phyloP scores from a whole-genome alignment of 768 basidiomycete species.

The Rhodosporidiobolus odoratus region DNA sequence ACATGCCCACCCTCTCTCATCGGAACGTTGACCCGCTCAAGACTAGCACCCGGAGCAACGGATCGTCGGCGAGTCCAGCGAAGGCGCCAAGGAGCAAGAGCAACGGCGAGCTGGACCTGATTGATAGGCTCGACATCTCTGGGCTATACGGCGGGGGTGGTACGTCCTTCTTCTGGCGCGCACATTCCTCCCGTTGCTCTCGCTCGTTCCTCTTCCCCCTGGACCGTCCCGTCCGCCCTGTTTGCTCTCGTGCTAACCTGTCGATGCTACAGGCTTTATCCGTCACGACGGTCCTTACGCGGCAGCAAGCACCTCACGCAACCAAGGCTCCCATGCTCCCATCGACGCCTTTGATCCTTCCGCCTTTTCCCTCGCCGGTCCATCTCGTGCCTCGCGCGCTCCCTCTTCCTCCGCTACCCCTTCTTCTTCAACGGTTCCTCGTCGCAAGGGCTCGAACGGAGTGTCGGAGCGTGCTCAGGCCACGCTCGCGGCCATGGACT shows the following conservation, averaged over 20 bases:
- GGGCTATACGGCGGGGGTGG: conserved; percentile 39
- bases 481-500: conserved; percentile 17
- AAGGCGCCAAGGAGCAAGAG: conserved; percentile 20
- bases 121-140: conserved; percentile 39
- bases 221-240: no score
- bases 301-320: conserved; percentile 26
- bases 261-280: conserved; percentile 14
- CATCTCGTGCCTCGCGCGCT: not conserved
- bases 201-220: no score
- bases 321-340: conserved; percentile 28
- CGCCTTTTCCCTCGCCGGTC: conserved; percentile 27
- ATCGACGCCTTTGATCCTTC: conserved; percentile 37
- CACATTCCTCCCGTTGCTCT: no score
- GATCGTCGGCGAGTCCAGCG: no score
- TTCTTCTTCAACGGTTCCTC: not conserved
- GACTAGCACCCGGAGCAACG: not conserved
- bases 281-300: conserved; percentile 40
- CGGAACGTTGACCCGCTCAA: not conserved
- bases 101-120: conserved; percentile 32
- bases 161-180: conserved; percentile 9
- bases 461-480: conserved; percentile 21
- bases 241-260: no score
- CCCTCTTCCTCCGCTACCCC: not conserved
- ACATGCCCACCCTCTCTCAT: conserved; percentile 8
- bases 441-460: not conserved